phyloP scores from a whole-genome alignment of 164 flowering plant species.

The Warburgia ugandensis region DNA sequence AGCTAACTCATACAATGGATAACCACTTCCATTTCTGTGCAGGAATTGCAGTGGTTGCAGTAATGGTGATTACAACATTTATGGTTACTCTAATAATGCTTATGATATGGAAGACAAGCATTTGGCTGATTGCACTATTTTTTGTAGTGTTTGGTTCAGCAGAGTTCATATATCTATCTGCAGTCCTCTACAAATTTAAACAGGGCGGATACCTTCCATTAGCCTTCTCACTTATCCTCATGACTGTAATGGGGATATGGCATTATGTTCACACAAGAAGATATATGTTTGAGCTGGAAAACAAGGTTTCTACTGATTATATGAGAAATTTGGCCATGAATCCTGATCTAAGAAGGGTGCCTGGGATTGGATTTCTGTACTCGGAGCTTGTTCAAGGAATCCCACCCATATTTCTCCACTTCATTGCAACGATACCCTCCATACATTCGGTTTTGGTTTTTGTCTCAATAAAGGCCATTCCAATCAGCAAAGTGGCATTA shows the following conservation, averaged over 20 bases:
- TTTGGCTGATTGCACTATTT: slow-evolving; percentile 35
- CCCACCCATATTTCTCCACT: slow-evolving; percentile 70
- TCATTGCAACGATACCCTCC: slow-evolving; percentile 48
- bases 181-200: slow-evolving; percentile 47
- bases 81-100: slow-evolving; percentile 59
- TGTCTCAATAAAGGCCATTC: slow-evolving; percentile 56
- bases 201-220: slow-evolving; percentile 68
- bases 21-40: slow-evolving; percentile 16
- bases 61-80: slow-evolving; percentile 53
- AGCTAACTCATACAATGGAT: background rate
- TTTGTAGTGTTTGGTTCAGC: slow-evolving; percentile 23
- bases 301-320: slow-evolving; percentile 48
- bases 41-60: slow-evolving; percentile 77
- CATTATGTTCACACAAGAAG: slow-evolving; percentile 46
- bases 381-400: slow-evolving; percentile 77
- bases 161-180: slow-evolving; percentile 35
- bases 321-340: slow-evolving; percentile 30
- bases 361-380: slow-evolving; percentile 61
- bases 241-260: slow-evolving; percentile 57
- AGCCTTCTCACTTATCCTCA: slow-evolving; percentile 37
- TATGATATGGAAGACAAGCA: slow-evolving; percentile 53
- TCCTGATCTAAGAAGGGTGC: slow-evolving; percentile 33
- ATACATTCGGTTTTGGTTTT: slow-evolving; percentile 60
- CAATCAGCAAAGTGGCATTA: slow-evolving; percentile 43
- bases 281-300: slow-evolving; percentile 51